A percentile compares a stretch with the other conserved stretches of the same genome.
Evolutionary conservation across 2,329 filamentous ascomycete species (phyloP).

Genomic region (Nannizziopsis arthrosporioides): DNA sequence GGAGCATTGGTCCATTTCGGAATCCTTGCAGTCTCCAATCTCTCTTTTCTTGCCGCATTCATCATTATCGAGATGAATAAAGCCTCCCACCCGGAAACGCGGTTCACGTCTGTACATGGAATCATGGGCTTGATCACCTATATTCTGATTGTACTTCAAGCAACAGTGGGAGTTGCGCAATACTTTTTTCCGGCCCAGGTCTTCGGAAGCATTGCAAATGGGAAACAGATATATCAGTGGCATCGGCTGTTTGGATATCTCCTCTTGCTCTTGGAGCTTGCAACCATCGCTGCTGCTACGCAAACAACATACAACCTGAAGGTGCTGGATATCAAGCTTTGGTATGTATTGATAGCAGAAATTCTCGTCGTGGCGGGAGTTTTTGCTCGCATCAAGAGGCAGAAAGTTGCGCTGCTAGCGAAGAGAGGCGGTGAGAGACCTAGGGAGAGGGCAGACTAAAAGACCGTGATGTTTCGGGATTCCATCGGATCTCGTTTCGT

Average conservation of each 20-base stretch:
- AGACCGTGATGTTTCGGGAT: no score
- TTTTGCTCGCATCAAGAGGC: constrained; percentile 65
- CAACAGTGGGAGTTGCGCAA: constrained; percentile 68
- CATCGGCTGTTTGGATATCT: constrained; percentile 70
- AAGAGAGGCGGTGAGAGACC: background rate
- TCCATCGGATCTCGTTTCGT: no score
- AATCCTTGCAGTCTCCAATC: constrained; percentile 48
- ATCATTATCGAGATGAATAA: constrained; percentile 61
- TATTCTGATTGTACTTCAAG: constrained; percentile 58
- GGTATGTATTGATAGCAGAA: constrained; percentile 58
- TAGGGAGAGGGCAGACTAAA: background rate
- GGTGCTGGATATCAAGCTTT: constrained; percentile 60
- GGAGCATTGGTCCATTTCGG: constrained; percentile 55
- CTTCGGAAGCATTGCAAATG: constrained; percentile 67
- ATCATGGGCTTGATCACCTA: constrained; percentile 71
- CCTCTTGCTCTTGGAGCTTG: constrained; percentile 57
- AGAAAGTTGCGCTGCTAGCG: constrained; percentile 52
- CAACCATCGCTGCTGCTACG: constrained; percentile 62
- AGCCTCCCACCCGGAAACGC: constrained; percentile 45
- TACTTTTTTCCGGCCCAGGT: constrained; percentile 57
- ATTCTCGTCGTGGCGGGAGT: constrained; percentile 60
- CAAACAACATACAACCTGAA: constrained; percentile 62
- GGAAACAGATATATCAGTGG: constrained; percentile 80
- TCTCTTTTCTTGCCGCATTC: constrained; percentile 32
- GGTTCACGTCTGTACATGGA: constrained; percentile 66